phyloP scores from a whole-genome alignment of 192 early-diverging fungal genomes.

The Coemansia guatemalensis region DNA sequence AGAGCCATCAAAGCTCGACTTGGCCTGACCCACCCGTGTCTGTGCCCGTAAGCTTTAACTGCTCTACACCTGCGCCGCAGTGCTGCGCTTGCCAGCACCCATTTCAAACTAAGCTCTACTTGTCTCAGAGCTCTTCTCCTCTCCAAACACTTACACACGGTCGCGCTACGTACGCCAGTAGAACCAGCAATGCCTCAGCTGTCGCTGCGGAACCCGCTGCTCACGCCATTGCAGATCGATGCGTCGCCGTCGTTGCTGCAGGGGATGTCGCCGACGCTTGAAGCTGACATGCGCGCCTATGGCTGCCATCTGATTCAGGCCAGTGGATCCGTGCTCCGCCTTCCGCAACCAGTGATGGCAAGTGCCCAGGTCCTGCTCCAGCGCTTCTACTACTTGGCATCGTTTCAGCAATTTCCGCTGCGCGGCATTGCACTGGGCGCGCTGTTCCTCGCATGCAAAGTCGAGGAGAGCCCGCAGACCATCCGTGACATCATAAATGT shows the following conservation, averaged over 20 bases:
- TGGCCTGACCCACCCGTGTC: background rate
- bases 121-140: background rate
- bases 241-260: constrained; percentile 63
- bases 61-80: background rate
- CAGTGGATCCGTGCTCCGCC: constrained; percentile 72
- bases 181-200: constrained; percentile 49
- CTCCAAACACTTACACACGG: background rate
- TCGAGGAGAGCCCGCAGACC: constrained; percentile 76
- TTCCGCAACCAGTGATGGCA: constrained; percentile 93
- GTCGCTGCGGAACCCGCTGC: constrained; percentile 76
- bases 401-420: constrained; percentile 70
- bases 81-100: background rate
- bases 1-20: background rate
- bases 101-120: background rate
- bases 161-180: background rate
- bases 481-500: constrained; percentile 85
- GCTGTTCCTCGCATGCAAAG: constrained; percentile 74
- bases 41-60: background rate
- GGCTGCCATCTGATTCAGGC: constrained; percentile 84
- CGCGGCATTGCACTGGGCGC: constrained; percentile 68
- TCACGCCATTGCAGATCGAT: constrained; percentile 69
- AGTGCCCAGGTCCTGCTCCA: constrained; percentile 94
- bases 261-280: constrained; percentile 63
- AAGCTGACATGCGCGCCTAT: constrained; percentile 69
- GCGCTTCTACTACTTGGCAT: constrained; percentile 84